phyloP scores from a whole-genome alignment of 208 protist genomes.

The Acanthamoeba lugdunensis region DNA sequence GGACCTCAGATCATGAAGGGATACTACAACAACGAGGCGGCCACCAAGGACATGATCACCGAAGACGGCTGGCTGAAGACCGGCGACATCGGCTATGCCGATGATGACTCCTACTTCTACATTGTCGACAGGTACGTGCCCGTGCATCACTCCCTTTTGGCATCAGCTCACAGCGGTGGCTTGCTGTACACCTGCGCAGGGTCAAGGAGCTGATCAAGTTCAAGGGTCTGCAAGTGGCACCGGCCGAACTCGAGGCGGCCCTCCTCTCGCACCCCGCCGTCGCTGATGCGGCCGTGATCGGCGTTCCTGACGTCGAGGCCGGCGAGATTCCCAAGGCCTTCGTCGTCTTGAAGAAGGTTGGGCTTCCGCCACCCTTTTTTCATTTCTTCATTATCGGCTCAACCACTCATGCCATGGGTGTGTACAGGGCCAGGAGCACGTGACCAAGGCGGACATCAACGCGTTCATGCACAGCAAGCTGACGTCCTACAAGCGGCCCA shows the following conservation, averaged over 20 bases:
- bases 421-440: neutral
- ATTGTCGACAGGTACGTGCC: conserved; percentile 20
- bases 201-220: conserved; percentile 93
- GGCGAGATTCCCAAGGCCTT: conserved; percentile 87
- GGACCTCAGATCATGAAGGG: conserved; percentile 68
- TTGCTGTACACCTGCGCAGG: conserved; percentile 70
- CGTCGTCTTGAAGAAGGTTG: conserved; percentile 79
- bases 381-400: neutral
- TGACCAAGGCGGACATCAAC: conserved; percentile 84
- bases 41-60: conserved; percentile 46
- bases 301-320: conserved; percentile 82
- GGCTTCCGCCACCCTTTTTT: no score
- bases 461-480: conserved; percentile 81
- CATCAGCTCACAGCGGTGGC: neutral
- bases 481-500: conserved; percentile 88
- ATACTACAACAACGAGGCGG: conserved; percentile 42
- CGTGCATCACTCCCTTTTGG: no score
- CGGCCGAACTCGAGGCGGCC: conserved; percentile 88
- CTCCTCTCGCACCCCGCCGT: conserved; percentile 75
- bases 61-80: conserved; percentile 57
- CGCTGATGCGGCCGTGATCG: conserved; percentile 87
- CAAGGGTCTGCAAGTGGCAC: conserved; percentile 92
- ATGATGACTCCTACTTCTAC: conserved; percentile 58
- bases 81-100: conserved; percentile 40
- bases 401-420: neutral